These are phyloP conservation scores for Populus tomentosa DNA, from an alignment of 441 rosid genomes.

Conservation along the genomic window DNA sequence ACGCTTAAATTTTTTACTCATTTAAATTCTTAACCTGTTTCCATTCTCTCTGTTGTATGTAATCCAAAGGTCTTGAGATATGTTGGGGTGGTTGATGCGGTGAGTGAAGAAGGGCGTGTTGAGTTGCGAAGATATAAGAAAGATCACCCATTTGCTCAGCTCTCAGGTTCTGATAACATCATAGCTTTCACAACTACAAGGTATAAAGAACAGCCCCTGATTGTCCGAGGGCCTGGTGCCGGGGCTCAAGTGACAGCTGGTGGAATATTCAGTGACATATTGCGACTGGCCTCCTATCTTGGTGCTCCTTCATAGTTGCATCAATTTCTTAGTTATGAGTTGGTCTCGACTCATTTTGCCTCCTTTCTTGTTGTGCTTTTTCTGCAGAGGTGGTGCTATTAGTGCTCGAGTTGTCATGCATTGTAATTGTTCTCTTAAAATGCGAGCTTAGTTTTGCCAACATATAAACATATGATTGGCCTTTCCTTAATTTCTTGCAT, in stretches of 20 bases:
- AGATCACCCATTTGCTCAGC: conserved; percentile 92
- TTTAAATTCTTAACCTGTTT: not conserved
- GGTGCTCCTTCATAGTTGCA: conserved; percentile 78
- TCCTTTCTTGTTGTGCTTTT: not conserved
- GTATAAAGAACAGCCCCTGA: conserved; percentile 85
- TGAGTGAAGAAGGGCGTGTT: conserved; percentile 59
- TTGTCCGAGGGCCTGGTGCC: conserved; percentile 97
- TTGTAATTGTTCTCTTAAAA: not conserved
- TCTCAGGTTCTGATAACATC: conserved; percentile 91
- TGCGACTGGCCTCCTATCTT: conserved; percentile 86
- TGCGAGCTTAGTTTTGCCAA: not conserved
- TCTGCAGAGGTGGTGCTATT: not conserved
- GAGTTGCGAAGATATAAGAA: conserved; percentile 75
- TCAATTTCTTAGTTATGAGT: not conserved
- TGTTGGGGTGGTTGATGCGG: conserved; percentile 83
- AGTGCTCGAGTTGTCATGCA: not conserved
- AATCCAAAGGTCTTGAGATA: conserved; percentile 70
- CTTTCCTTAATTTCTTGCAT: not conserved
- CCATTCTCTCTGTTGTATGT: not conserved
- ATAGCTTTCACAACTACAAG: conserved; percentile 92
- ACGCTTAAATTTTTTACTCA: no score
- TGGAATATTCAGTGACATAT: conserved; percentile 86
- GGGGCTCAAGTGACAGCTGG: conserved; percentile 99
- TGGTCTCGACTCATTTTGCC: not conserved
- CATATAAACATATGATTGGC: not conserved